Conservation (phyloP, 306 rosid genomes). For the Cucumis hystrix region DNA sequence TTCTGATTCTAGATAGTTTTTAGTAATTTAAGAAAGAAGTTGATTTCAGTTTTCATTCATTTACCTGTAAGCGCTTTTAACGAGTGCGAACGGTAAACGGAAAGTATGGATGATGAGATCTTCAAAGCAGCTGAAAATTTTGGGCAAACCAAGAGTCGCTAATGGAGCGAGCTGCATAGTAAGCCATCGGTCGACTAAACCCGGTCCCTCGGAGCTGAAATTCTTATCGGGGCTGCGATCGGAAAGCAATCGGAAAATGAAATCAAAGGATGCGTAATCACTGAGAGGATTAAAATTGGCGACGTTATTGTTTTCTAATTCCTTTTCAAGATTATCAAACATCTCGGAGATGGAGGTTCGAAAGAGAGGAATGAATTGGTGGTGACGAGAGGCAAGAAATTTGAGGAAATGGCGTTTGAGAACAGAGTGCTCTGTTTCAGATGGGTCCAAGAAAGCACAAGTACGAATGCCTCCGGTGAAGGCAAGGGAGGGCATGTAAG, state of each 20-base stretch:
- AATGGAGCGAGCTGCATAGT: conserved; percentile 39
- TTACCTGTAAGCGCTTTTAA: conserved; percentile 23
- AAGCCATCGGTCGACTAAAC: conserved; percentile 28
- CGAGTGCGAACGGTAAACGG: conserved; percentile 33
- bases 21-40: not conserved
- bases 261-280: conserved; percentile 26
- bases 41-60: not conserved
- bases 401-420: conserved; percentile 30
- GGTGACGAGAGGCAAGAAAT: conserved; percentile 19
- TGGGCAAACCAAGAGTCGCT: conserved; percentile 22
- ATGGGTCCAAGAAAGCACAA: conserved; percentile 49
- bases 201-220: conserved; percentile 25
- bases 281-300: conserved; percentile 17
- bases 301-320: not conserved
- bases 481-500: conserved; percentile 60
- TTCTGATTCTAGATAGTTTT: not conserved
- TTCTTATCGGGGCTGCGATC: conserved; percentile 17
- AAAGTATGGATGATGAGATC: conserved; percentile 28
- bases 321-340: conserved; percentile 21
- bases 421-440: conserved; percentile 33
- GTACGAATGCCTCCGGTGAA: conserved; percentile 62
- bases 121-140: conserved; percentile 26
- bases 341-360: conserved; percentile 9
- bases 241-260: conserved; percentile 31
- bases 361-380: conserved; percentile 37